Evolutionary conservation across 2,329 filamentous ascomycete genomes (phyloP), one percentile per base, ranked within the genome.

Genomic region (Cadophora sp.): DNA sequence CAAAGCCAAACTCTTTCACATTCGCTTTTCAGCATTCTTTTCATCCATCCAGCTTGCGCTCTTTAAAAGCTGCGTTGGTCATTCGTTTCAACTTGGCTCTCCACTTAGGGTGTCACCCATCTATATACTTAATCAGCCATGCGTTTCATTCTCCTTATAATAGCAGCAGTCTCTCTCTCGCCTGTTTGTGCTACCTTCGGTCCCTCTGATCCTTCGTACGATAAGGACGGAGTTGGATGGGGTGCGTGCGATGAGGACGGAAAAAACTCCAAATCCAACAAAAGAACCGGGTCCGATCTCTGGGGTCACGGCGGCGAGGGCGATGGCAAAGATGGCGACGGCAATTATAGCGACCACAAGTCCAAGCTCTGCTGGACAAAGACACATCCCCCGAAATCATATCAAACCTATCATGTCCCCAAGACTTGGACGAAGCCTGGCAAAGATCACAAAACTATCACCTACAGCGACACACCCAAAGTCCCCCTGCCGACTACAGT

Each of bases 151-250:
- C 43, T 40, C 12, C 34, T 64, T 29, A n/a, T 34, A 40, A 50
- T 22, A 19, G 24, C 61, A 29, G 34, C 50, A 27, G 31, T 27
- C 2, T 43, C 37, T 19, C 31, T 64, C 31, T 64, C 61, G 8
- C 34, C 61, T 26, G 48, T 37, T 3, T 43, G 48, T 16, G 61
- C 61, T 40, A 64, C 61, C 4, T 64, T 37, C 27, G 31, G 56
- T 12, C 56, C 31, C 16, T 55, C 8, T 4, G 11, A 43, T 1
- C 56, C 31, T 14, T 55, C 16, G 4, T 22, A 43, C 8, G 29
- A 37, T 55, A n/a, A 53, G 11, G 43, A 12, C n/a, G 29, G n/a
- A 14, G 40, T 12, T 34, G 16, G 27, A 37, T 37, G 29, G 55
- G n/a, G n/a, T 58, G 11, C 19, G 29, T 58, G 37, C n/a, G 56